These are phyloP conservation scores for Priceomyces haplophilus DNA, from an alignment of 805 yeast genomes.

Conservation along the genomic window DNA sequence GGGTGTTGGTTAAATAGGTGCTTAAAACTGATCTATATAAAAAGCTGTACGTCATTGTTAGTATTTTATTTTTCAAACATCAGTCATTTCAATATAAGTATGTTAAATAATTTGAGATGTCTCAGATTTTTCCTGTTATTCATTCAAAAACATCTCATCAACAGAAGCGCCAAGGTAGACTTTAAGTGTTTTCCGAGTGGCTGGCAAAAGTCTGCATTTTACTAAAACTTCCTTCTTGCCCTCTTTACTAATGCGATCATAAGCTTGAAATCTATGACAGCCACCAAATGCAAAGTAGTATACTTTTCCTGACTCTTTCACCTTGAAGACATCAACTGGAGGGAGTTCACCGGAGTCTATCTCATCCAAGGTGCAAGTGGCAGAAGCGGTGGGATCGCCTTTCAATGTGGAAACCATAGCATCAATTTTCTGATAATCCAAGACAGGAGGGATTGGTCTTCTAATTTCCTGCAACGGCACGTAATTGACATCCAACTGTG, in stretches of 20 bases:
- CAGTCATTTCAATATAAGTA: not conserved
- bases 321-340: slow-evolving; percentile 74
- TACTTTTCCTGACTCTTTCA: slow-evolving; percentile 57
- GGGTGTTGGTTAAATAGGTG: no score
- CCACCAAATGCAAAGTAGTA: slow-evolving; percentile 87
- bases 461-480: slow-evolving; percentile 66
- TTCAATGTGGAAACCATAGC: slow-evolving; percentile 72
- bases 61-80: no score
- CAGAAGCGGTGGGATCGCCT: slow-evolving; percentile 61
- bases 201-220: slow-evolving; percentile 69
- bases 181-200: slow-evolving; percentile 63
- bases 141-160: slow-evolving; percentile 42
- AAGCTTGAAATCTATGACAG: slow-evolving; percentile 86
- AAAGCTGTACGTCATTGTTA: no score
- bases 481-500: slow-evolving; percentile 49
- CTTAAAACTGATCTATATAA: no score
- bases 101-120: not conserved
- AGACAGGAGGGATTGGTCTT: slow-evolving; percentile 83
- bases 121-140: not conserved
- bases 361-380: slow-evolving; percentile 53
- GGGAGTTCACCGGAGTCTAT: slow-evolving; percentile 67
- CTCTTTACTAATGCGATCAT: slow-evolving; percentile 52
- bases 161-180: slow-evolving; percentile 72
- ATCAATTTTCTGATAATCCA: slow-evolving; percentile 69
- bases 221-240: slow-evolving; percentile 43